Percentiles rank a stretch among this genome's conserved stretches.
Conservation (phyloP, 2,329 filamentous ascomycete genomes). For the Ustulina deusta region DNA sequence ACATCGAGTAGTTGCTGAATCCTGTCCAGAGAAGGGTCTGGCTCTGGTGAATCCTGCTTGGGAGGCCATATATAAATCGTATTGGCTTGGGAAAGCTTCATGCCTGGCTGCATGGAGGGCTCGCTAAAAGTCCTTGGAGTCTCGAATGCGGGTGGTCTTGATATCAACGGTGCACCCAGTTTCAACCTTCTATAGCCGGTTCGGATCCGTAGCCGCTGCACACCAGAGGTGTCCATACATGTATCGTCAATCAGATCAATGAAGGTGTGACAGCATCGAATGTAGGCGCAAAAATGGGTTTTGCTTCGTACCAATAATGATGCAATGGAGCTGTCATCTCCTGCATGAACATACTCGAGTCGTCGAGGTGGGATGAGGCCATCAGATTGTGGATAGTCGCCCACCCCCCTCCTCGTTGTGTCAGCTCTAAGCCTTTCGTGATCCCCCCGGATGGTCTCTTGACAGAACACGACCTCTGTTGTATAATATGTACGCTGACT, state of each 20-base stretch:
- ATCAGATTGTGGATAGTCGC: slow-evolving; percentile 41
- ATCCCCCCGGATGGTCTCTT: slow-evolving; percentile 24
- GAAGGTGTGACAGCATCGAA: slow-evolving; percentile 64
- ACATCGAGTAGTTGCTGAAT: slow-evolving; percentile 46
- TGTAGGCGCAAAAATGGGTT: slow-evolving; percentile 68
- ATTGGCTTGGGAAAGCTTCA: slow-evolving; percentile 41
- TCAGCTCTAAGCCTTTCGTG: slow-evolving; percentile 14
- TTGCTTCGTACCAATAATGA: slow-evolving; percentile 63
- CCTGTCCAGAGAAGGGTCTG: slow-evolving; percentile 33
- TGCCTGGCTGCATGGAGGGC: slow-evolving; percentile 15
- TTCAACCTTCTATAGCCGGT: slow-evolving; percentile 59
- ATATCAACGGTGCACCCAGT: slow-evolving; percentile 34
- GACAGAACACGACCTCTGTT: slow-evolving; percentile 61
- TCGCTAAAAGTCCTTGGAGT: not conserved
- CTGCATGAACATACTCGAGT: slow-evolving; percentile 61
- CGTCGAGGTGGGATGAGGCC: slow-evolving; percentile 26
- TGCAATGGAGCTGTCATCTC: slow-evolving; percentile 57
- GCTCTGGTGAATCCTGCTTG: slow-evolving; percentile 24
- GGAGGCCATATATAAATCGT: slow-evolving; percentile 48
- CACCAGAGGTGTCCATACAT: slow-evolving; percentile 49
- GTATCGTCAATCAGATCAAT: slow-evolving; percentile 70
- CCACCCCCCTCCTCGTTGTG: slow-evolving; percentile 51
- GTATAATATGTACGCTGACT: slow-evolving; percentile 76
- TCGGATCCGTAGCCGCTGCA: slow-evolving; percentile 61
- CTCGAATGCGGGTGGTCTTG: not conserved